Evolutionary conservation across 345 rosid genomes (phyloP), one percentile per base, ranked within the genome.

Genomic region (Euphorbia pulcherrima): DNA sequence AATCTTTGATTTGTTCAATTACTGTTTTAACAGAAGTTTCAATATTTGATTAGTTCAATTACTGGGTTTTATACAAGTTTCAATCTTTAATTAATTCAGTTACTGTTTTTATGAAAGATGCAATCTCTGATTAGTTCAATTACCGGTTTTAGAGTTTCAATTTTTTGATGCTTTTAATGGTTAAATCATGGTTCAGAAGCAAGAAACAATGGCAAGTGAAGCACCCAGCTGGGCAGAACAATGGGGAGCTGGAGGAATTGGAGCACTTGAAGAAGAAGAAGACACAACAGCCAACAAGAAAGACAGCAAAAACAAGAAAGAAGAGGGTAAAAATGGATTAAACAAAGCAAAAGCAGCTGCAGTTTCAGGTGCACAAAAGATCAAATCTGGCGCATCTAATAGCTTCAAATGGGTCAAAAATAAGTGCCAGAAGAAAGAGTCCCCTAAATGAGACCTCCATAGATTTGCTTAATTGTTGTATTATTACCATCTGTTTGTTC

Each of bases 181-280:
- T 8, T 41, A 8, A 4, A 8, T 7, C 2, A 41, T 41, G 47
- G 8, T 44, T 30, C 54, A 39, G 57, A 48, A 63, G 4, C 50
- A 55, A 47, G 66, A 37, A 47, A 13, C 24, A 52, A 87, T 90
- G 98, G 90, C 81, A 12, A 82, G 82, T 60, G 95, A 86, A 50
- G 90, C 92, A 51, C 91, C 90, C 2, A 90, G 92, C 83, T 93
- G 92, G 97, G 95, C 96, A 11, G 97, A 89, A 78, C 96, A 94
- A 69, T 88, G 95, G 97, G 99, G 97, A 6, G 83, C 83, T 6
- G 97, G 97, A 61, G 97, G 97, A 11, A 68, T 81, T 24, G 86
- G 82, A 0, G 73, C 84, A 37, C 83, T 84, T 76, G 81, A 35
- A 4, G 77, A 82, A 16, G 88, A 80, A 0, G 83, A 82, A 7